phyloP scores from a whole-genome alignment of 768 basidiomycete genomes.

The Collybia nuda region DNA sequence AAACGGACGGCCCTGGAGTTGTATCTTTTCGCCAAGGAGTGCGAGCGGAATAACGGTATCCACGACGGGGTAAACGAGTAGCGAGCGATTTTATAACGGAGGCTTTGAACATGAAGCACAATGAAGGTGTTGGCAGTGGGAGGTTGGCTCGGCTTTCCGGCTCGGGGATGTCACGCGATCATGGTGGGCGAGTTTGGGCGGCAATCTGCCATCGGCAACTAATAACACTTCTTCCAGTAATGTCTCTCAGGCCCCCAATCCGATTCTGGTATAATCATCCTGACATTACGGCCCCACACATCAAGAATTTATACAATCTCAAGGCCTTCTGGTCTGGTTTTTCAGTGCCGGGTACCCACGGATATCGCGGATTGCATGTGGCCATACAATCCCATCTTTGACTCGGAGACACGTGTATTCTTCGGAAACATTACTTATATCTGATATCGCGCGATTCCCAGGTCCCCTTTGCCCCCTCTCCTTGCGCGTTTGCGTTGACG shows the following conservation, averaged over 20 bases:
- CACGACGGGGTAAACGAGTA: neutral
- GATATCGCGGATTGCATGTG: too few species aligned
- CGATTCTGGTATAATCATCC: constrained; percentile 2
- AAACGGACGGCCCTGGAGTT: constrained; percentile 13
- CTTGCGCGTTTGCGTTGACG: constrained; percentile 15
- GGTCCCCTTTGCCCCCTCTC: constrained; percentile 17
- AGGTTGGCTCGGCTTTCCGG: too few species aligned
- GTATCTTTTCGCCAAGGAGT: constrained; percentile 15
- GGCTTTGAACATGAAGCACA: constrained; percentile 11
- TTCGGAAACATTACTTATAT: too few species aligned
- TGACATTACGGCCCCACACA: neutral
- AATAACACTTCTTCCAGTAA: too few species aligned
- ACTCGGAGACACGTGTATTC: too few species aligned
- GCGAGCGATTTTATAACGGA: neutral
- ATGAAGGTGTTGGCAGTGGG: too few species aligned
- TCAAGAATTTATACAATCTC: too few species aligned
- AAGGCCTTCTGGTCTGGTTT: too few species aligned
- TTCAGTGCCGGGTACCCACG: too few species aligned
- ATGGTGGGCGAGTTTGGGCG: constrained; percentile 2
- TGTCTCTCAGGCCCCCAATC: constrained; percentile 7
- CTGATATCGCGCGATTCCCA: constrained; percentile 1
- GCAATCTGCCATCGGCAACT: neutral
- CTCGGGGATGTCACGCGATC: constrained; percentile 4
- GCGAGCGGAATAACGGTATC: constrained; percentile 7
- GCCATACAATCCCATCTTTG: too few species aligned